These are phyloP conservation scores for Discostella stelligeroides DNA, from an alignment of 108 stramenopile species.

Conservation along the genomic window DNA sequence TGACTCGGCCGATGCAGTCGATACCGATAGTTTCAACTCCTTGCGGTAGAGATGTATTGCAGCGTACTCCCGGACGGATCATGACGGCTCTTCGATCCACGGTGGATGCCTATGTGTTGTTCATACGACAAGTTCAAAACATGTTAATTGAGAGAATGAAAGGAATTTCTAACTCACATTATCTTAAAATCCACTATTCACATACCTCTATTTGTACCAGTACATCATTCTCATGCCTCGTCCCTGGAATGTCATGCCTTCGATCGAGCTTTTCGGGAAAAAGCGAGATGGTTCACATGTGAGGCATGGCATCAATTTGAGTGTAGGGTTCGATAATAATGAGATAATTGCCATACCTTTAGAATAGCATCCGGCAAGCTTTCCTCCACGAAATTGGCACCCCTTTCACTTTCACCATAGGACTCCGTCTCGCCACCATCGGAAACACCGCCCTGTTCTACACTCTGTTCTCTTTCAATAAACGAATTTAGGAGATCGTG, in stretches of 20 bases:
- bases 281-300: no score
- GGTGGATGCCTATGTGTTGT: conserved; percentile 24
- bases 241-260: conserved; percentile 39
- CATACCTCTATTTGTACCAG: conserved; percentile 47
- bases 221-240: conserved; percentile 47
- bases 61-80: conserved; percentile 42
- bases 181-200: background rate
- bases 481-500: conserved; percentile 17
- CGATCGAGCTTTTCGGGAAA: conserved; percentile 45
- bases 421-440: background rate
- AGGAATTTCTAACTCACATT: background rate
- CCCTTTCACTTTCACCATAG: background rate
- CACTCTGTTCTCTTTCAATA: conserved; percentile 3
- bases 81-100: conserved; percentile 33
- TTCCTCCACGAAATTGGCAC: conserved; percentile 5
- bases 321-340: no score
- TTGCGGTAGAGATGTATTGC: conserved; percentile 6
- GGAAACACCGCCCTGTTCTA: background rate
- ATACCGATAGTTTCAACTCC: conserved; percentile 33
- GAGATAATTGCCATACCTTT: conserved; percentile 12
- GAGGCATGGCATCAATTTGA: no score
- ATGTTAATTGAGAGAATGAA: background rate
- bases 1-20: conserved; percentile 49
- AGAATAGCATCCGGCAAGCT: conserved; percentile 39
- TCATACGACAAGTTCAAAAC: background rate